Evolutionary conservation across 1,139 yeast genomes (phyloP).

Genomic region (Geotrichum phurueaensis): DNA sequence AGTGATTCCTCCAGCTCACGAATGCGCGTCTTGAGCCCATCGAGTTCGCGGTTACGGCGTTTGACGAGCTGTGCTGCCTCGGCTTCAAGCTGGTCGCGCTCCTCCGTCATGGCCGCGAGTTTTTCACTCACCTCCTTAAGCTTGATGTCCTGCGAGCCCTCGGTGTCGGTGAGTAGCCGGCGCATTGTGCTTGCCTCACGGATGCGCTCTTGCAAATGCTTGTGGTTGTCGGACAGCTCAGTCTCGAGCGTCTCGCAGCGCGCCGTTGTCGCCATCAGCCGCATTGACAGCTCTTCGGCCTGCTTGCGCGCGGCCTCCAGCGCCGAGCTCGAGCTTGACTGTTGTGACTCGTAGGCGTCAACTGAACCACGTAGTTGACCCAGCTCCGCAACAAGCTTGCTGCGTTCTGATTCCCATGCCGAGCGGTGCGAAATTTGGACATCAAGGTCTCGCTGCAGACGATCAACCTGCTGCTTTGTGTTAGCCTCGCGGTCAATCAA

Average conservation of each 20-base stretch:
- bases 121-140: slow-evolving; percentile 44
- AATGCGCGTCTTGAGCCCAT: slow-evolving; percentile 32
- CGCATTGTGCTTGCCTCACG: slow-evolving; percentile 73
- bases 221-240: slow-evolving; percentile 68
- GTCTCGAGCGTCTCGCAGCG: slow-evolving; percentile 68
- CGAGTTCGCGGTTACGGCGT: slow-evolving; percentile 46
- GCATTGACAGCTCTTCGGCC: slow-evolving; percentile 68
- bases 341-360: slow-evolving; percentile 33
- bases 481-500: slow-evolving; percentile 11
- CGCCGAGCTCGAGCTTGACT: slow-evolving; percentile 1
- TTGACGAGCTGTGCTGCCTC: slow-evolving; percentile 47
- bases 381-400: slow-evolving; percentile 39
- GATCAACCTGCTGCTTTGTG: slow-evolving; percentile 26
- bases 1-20: slow-evolving; percentile 32
- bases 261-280: slow-evolving; percentile 56
- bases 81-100: slow-evolving; percentile 52
- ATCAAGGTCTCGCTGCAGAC: slow-evolving; percentile 26
- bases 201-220: slow-evolving; percentile 69
- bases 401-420: slow-evolving; percentile 25
- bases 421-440: background rate
- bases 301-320: slow-evolving; percentile 60
- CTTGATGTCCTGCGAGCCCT: slow-evolving; percentile 49
- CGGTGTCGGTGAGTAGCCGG: slow-evolving; percentile 60
- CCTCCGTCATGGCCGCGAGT: slow-evolving; percentile 46
- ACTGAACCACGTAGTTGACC: slow-evolving; percentile 45